A percentile compares a stretch with the other conserved stretches of the same genome.
phyloP scores from a whole-genome alignment of 352 stramenopile genomes.

The Thraustotheca clavata region DNA sequence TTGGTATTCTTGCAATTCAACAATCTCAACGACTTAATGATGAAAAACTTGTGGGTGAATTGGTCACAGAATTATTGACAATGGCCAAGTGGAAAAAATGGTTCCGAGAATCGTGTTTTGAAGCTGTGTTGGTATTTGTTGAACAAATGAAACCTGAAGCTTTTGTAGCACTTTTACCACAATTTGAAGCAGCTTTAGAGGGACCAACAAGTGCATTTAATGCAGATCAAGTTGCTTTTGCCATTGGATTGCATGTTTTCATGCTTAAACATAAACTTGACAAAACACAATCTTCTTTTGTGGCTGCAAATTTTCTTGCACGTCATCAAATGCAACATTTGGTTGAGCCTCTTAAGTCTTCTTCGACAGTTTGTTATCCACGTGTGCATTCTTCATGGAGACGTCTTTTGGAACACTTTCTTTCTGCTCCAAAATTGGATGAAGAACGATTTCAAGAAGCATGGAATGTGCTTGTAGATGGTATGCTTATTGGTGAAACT shows the following conservation, averaged over 20 bases:
- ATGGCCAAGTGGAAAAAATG: slow-evolving; percentile 78
- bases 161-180: slow-evolving; percentile 29
- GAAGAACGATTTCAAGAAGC: slow-evolving; percentile 61
- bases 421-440: slow-evolving; percentile 42
- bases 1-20: slow-evolving; percentile 77
- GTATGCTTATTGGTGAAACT: slow-evolving; percentile 41
- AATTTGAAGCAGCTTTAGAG: slow-evolving; percentile 29
- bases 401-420: slow-evolving; percentile 63
- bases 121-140: slow-evolving; percentile 54
- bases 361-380: slow-evolving; percentile 54
- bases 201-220: slow-evolving; percentile 43
- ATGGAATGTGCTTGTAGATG: slow-evolving; percentile 77
- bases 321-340: slow-evolving; percentile 57
- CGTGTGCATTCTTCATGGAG: slow-evolving; percentile 73
- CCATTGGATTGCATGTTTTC: slow-evolving; percentile 64
- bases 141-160: slow-evolving; percentile 34
- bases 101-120: slow-evolving; percentile 71
- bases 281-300: slow-evolving; percentile 24
- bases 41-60: slow-evolving; percentile 29
- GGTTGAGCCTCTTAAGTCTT: slow-evolving; percentile 51
- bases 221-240: slow-evolving; percentile 71
- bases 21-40: slow-evolving; percentile 52
- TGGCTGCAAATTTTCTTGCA: slow-evolving; percentile 35
- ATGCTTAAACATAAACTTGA: slow-evolving; percentile 35
- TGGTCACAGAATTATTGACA: slow-evolving; percentile 35